Conservation (phyloP, 192 early-diverging fungal species). For the Podila epicladia region DNA sequence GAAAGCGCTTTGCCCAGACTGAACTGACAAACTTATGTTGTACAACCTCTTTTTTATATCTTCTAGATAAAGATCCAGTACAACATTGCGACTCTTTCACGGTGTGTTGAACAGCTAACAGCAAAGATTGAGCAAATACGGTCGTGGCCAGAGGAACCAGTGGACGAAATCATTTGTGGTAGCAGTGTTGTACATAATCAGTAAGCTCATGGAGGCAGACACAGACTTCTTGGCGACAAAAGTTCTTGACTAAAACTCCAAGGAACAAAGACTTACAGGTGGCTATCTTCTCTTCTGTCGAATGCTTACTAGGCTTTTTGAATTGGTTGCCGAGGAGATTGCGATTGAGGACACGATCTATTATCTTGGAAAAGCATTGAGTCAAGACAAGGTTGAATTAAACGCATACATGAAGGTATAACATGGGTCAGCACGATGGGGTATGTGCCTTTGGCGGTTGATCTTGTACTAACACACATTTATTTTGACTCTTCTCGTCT, state of each 20-base stretch:
- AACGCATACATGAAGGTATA: slow-evolving; percentile 80
- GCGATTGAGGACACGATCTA: slow-evolving; percentile 92
- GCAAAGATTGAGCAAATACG: slow-evolving; percentile 59
- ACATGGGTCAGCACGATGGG: background rate
- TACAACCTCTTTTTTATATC: background rate
- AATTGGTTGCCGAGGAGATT: slow-evolving; percentile 88
- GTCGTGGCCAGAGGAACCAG: slow-evolving; percentile 66
- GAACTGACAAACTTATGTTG: background rate
- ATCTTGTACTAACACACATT: background rate
- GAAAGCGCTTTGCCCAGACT: background rate
- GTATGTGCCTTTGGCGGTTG: background rate
- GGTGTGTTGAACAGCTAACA: slow-evolving; percentile 68
- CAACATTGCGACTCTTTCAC: slow-evolving; percentile 72
- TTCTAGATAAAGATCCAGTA: slow-evolving; percentile 66
- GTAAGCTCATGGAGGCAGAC: slow-evolving; percentile 38
- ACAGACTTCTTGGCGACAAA: too few species aligned
- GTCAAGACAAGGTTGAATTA: slow-evolving; percentile 76
- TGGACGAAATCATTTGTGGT: slow-evolving; percentile 71
- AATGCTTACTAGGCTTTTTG: slow-evolving; percentile 72
- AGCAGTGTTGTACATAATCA: slow-evolving; percentile 75
- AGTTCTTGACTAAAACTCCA: too few species aligned
- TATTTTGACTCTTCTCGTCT: background rate
- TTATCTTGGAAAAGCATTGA: slow-evolving; percentile 81
- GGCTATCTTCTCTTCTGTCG: background rate
- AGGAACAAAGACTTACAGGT: too few species aligned